Base-by-base conservation (phyloP, 345 rosid genomes). In the Melaleuca alternifolia region DNA sequence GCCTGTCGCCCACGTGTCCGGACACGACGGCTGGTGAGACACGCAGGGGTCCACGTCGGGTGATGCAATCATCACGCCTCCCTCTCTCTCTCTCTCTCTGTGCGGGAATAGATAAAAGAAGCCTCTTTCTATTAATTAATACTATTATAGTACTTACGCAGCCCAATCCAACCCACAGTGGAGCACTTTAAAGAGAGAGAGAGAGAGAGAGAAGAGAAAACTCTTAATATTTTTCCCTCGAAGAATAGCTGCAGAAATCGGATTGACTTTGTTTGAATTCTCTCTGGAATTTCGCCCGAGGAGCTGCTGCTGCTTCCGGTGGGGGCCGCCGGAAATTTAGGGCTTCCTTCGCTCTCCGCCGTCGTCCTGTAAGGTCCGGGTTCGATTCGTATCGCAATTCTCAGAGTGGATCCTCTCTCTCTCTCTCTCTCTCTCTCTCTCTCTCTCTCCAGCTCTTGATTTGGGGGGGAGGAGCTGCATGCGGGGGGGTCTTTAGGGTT, bases 1-100 rank as follows among this genome's bases (percentile, higher is more conserved):
- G 88, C 44, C 83, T 33, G 88, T 87, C 88, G 23, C 48, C 85
- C 88, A 87, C 88, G 88, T 87, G 88, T 83, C 62, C 14, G 85
- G 53, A 50, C 13, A 50, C 11, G 51, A 82, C 62, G 85, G 77
- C 50, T 16, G 18, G 37, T 51, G 62, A n/a, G n/a, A n/a, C 12
- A 46, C 41, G 26, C 6, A 37, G 83, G 62, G 82, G 85, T 51
- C 85, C 85, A 51, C 79, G 50, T 61, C 16, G 44, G 85, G 85
- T 86, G 88, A 82, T 83, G 88, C 37, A 10, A 86, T 87, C 88
- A 87, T 62, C 41, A 23, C 84, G 53, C 57, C 30, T 20, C 54
- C 71, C 44, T 20, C 6, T 12, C 33, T 46, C 33, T 21, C 65
- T 86, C 6, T 6, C 71, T 2, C 46, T 30, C 46, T 33, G 37